phyloP scores from a whole-genome alignment of 768 basidiomycete species.

The Suillus subaureus region DNA sequence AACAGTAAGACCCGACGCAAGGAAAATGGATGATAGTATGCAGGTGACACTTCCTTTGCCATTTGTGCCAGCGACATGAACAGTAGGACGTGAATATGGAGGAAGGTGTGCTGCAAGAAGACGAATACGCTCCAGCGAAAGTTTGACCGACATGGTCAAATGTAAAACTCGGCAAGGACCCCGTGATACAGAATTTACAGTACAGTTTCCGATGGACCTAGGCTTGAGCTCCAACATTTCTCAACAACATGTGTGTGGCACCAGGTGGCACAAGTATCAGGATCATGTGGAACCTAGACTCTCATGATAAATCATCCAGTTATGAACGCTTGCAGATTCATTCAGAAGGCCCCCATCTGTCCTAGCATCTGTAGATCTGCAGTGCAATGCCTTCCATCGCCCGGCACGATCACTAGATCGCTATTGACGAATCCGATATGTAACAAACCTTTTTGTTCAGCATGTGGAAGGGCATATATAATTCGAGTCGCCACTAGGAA shows the following conservation, averaged over 20 bases:
- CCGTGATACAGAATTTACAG: too few species aligned
- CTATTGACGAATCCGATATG: background rate
- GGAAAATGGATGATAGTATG: slow-evolving; percentile 76
- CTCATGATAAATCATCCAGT: background rate
- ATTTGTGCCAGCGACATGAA: slow-evolving; percentile 95
- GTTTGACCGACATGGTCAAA: slow-evolving; percentile 62
- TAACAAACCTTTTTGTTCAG: background rate
- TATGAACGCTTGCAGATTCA: background rate
- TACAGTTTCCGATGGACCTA: background rate
- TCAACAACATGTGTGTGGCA: background rate
- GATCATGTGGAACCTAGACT: background rate
- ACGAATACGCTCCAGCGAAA: slow-evolving; percentile 62
- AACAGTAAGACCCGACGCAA: slow-evolving; percentile 53
- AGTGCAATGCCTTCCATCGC: background rate
- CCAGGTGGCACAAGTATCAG: background rate
- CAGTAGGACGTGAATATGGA: slow-evolving; percentile 72
- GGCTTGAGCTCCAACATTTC: background rate
- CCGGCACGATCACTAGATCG: background rate
- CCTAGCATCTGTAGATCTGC: background rate
- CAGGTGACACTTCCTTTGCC: slow-evolving; percentile 95
- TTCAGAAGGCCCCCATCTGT: background rate
- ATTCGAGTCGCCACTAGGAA: background rate
- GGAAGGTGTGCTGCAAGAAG: slow-evolving; percentile 57
- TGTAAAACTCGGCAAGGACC: background rate
- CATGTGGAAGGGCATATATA: background rate